Base-by-base conservation (phyloP, 2,329 filamentous ascomycete genomes). In the Pseudopyricularia cyperi region DNA sequence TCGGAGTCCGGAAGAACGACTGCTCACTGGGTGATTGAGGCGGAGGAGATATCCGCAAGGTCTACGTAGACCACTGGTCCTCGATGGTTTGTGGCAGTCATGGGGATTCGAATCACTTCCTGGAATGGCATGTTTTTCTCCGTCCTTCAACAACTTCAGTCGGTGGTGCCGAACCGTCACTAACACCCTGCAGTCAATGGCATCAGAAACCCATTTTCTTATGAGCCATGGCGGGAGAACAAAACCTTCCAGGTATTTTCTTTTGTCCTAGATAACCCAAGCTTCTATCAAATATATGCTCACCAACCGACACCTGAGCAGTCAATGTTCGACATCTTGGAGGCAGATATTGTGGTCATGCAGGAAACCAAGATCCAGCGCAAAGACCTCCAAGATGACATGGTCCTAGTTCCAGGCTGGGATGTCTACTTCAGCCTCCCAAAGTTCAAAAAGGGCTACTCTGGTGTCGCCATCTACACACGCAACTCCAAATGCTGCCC, bases 331-430 rank as follows among this genome's bases (percentile, higher is more conserved):
- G 87, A 95, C 58, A 87, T 85, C 44, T 77, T 98, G 7, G 87
- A 93, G 64, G 83, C 90, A 51, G 93, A 98, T 65, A 93, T 98
- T 57, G 82, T 97, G 17, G 77, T 96, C 54, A 89, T 97, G 73
- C 93, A 98, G 66, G 93, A 97, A 68, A 83, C 89, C 44, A 98
- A 97, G 69, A 96, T 97, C 39, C 93, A 97, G 63, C 79, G 85
- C 53, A 95, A 95, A 64, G 90, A 96, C 59, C 72, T 98, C 1
- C 77, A 75, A 39, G 93, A 97, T 74, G 93, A 97, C 60, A 97
- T 97, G 89, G 90, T 97, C 9, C 72, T 97, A 33, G 82, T 97
- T 0, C 82, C 87, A 0, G 93, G 93, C 12, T 98, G 91, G 91
- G 93, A 98, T 64, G 90, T 90, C 57, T 95, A 85, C 68, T 96